Evolutionary conservation across 768 basidiomycete species (phyloP).

Genomic region (Xerocomus brunneocitrinus): DNA sequence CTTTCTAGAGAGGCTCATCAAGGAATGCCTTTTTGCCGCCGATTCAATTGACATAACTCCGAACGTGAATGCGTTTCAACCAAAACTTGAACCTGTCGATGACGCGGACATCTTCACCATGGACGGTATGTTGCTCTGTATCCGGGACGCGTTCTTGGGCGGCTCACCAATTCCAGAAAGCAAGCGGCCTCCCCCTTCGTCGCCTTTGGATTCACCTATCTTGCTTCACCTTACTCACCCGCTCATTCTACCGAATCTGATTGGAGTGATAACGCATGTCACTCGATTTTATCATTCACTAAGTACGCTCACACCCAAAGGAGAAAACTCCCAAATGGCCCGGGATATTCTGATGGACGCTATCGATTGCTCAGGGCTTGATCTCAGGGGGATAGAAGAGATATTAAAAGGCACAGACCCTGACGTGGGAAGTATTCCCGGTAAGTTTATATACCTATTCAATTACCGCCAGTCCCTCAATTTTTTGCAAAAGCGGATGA

Average conservation of each 20-base stretch:
- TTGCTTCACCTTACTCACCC: constrained; percentile 65
- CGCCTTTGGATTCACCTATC: constrained; percentile 33
- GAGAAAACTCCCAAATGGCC: constrained; percentile 61
- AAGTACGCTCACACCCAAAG: constrained; percentile 47
- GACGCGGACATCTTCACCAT: constrained; percentile 19
- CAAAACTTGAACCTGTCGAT: constrained; percentile 28
- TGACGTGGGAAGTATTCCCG: constrained; percentile 21
- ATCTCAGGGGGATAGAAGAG: constrained; percentile 48
- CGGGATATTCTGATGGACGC: constrained; percentile 58
- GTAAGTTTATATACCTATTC: constrained; percentile 18
- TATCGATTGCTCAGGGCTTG: constrained; percentile 60
- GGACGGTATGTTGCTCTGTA: constrained; percentile 21
- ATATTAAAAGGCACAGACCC: constrained; percentile 39
- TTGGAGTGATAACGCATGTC: constrained; percentile 49
- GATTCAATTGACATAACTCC: constrained; percentile 21
- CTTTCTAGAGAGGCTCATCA: constrained; percentile 60
- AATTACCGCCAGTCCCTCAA: background rate
- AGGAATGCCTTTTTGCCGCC: constrained; percentile 40
- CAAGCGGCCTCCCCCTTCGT: constrained; percentile 10
- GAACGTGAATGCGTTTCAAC: constrained; percentile 8
- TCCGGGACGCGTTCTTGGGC: constrained; percentile 40
- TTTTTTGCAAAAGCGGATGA: constrained; percentile 40
- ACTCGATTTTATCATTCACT: constrained; percentile 54
- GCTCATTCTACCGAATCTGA: constrained; percentile 48
- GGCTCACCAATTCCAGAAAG: constrained; percentile 25